Percentiles rank a stretch among this genome's conserved stretches.
Conservation (phyloP, 83 land plant species). For the Diphasiastrum complanatum region DNA sequence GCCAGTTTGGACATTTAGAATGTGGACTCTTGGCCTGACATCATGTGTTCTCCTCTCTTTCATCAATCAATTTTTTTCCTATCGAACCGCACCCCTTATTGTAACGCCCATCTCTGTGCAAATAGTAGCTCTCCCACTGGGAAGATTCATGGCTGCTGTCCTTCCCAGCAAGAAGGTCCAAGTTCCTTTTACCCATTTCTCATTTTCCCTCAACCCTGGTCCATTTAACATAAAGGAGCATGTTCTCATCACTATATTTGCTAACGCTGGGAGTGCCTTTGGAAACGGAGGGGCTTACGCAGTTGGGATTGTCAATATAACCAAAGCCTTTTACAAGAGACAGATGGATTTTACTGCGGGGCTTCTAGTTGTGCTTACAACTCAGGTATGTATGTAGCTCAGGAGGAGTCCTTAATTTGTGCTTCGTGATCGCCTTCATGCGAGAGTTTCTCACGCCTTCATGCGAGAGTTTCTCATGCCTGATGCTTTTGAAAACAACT, state of each 20-base stretch:
- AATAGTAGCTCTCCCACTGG: slow-evolving; percentile 36
- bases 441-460: neutral
- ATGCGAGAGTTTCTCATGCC: neutral
- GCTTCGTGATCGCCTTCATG: neutral
- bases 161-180: slow-evolving; percentile 22
- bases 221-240: slow-evolving; percentile 84
- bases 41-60: slow-evolving; percentile 41
- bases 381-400: slow-evolving; percentile 59
- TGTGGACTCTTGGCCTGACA: slow-evolving; percentile 41
- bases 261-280: slow-evolving; percentile 73
- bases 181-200: slow-evolving; percentile 27
- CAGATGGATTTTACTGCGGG: slow-evolving; percentile 42
- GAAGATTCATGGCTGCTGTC: slow-evolving; percentile 41
- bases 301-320: slow-evolving; percentile 52
- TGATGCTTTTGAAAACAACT: too few species aligned
- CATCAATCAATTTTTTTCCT: slow-evolving; percentile 44
- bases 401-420: too few species aligned
- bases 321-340: slow-evolving; percentile 56
- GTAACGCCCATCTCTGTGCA: slow-evolving; percentile 40
- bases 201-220: slow-evolving; percentile 63
- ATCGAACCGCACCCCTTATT: slow-evolving; percentile 29
- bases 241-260: slow-evolving; percentile 80
- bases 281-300: slow-evolving; percentile 69
- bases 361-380: slow-evolving; percentile 55
- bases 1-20: slow-evolving; percentile 47